Conservation (phyloP, 2,329 filamentous ascomycete genomes). For the Fusarium paranaense region DNA sequence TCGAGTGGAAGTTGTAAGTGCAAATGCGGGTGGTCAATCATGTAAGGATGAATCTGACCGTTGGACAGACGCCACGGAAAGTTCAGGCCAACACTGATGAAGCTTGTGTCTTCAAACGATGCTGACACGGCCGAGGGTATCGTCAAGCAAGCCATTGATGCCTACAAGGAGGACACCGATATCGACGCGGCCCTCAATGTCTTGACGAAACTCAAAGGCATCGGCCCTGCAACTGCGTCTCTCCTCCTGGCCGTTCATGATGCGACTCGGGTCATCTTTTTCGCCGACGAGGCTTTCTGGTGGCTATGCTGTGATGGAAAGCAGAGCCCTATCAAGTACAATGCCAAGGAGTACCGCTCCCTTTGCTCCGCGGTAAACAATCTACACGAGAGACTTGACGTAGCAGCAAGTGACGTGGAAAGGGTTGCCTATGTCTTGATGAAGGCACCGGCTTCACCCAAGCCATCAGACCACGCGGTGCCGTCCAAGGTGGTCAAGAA, state of each 20-base stretch:
- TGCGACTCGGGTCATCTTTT: constrained; percentile 73
- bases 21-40: neutral
- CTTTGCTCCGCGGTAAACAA: constrained; percentile 59
- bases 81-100: constrained; percentile 71
- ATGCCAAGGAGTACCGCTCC: constrained; percentile 72
- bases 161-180: constrained; percentile 55
- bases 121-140: constrained; percentile 57
- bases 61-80: constrained; percentile 67
- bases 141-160: constrained; percentile 63
- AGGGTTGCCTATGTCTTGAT: constrained; percentile 78
- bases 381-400: constrained; percentile 62
- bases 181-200: constrained; percentile 62
- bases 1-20: constrained; percentile 79
- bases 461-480: constrained; percentile 4
- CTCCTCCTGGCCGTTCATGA: constrained; percentile 76
- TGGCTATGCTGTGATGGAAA: constrained; percentile 73
- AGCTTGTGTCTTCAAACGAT: constrained; percentile 72
- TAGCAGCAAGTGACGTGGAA: constrained; percentile 73
- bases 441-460: constrained; percentile 48
- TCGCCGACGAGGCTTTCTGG: constrained; percentile 82
- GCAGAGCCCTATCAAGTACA: constrained; percentile 74
- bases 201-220: constrained; percentile 74
- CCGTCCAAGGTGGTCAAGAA: constrained; percentile 21
- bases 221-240: constrained; percentile 84
- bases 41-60: constrained; percentile 10